phyloP scores from a whole-genome alignment of 73 alveolate species.

The Symbiodinium pilosum region DNA sequence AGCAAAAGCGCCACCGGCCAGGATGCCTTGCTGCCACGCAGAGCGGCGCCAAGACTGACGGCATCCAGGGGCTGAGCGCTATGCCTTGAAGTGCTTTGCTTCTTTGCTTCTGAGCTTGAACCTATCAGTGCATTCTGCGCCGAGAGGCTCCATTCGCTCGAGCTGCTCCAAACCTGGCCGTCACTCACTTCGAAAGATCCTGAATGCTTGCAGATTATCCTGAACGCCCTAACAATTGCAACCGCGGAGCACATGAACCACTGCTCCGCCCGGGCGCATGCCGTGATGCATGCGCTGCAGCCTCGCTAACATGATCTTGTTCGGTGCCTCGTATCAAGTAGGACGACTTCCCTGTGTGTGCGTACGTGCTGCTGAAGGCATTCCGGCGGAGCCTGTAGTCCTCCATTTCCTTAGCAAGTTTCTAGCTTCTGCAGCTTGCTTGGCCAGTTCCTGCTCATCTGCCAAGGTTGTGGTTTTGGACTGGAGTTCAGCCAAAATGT shows the following conservation, averaged over 20 bases:
- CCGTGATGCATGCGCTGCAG: neutral
- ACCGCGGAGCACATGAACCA: neutral
- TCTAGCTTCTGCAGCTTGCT: too few species aligned
- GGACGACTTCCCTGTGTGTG: too few species aligned
- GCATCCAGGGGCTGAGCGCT: neutral
- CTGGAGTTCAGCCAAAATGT: neutral
- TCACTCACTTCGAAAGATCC: neutral
- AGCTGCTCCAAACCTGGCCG: neutral
- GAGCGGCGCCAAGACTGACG: neutral
- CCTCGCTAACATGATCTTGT: too few species aligned
- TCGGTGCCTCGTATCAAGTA: too few species aligned
- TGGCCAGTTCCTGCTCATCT: too few species aligned
- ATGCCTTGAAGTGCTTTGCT: neutral
- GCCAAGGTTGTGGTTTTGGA: too few species aligned
- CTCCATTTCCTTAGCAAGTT: neutral
- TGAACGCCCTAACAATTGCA: neutral
- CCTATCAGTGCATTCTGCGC: neutral
- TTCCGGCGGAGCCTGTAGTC: neutral
- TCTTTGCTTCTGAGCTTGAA: neutral
- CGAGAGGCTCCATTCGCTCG: neutral
- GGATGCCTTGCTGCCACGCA: neutral
- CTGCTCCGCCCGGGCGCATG: neutral
- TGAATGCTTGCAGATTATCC: too few species aligned
- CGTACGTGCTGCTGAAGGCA: neutral
- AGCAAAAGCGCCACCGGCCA: neutral